These are phyloP conservation scores for Cercospora zeae-maydis DNA, from an alignment of 2,329 filamentous ascomycete genomes.

Conservation along the genomic window DNA sequence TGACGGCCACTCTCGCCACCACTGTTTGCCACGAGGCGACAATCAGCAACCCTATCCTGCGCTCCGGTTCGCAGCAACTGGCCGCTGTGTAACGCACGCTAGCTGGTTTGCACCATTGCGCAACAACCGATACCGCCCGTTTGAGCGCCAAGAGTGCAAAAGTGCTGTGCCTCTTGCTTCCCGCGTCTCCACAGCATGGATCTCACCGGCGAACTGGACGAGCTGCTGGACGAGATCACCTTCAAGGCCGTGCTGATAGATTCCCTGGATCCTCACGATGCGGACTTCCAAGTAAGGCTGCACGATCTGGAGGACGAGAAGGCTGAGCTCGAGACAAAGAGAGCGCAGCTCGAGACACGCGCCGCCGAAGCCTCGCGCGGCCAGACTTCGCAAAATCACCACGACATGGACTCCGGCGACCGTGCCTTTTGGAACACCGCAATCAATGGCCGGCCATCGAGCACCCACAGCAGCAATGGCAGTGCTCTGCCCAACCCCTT, in stretches of 20 bases:
- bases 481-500: background rate
- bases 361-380: slow-evolving; percentile 10
- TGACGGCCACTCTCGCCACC: background rate
- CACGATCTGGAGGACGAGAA: slow-evolving; percentile 25
- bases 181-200: background rate
- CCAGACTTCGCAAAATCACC: background rate
- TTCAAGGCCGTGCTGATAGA: slow-evolving; percentile 34
- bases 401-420: slow-evolving; percentile 14
- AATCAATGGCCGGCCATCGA: slow-evolving; percentile 20
- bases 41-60: background rate
- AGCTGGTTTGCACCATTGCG: background rate
- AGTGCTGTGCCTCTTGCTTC: background rate
- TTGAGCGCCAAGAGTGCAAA: background rate
- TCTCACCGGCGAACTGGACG: slow-evolving; percentile 12
- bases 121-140: background rate
- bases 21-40: slow-evolving; percentile 3
- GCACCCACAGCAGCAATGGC: slow-evolving; percentile 16
- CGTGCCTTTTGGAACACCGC: slow-evolving; percentile 23
- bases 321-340: slow-evolving; percentile 7
- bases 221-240: slow-evolving; percentile 36
- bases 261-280: slow-evolving; percentile 33
- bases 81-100: slow-evolving; percentile 5
- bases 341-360: background rate
- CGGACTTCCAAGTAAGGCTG: slow-evolving; percentile 29
- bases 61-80: background rate